Evolutionary conservation across 2,329 filamentous ascomycete species (phyloP), one percentile per base, ranked within the genome.

Genomic region (Botrytis porri): DNA sequence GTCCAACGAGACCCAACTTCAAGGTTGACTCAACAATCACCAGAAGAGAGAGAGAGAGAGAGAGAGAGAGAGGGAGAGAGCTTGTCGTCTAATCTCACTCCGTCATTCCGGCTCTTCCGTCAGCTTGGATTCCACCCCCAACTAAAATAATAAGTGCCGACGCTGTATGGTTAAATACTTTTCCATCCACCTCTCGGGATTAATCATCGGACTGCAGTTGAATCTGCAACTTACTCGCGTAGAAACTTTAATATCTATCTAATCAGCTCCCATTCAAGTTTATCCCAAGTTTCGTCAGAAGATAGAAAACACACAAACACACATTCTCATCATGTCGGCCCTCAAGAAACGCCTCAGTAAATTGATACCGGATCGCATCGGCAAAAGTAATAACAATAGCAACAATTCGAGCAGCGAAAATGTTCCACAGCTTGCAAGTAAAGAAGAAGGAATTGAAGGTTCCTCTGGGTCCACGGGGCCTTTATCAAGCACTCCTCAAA

Each of bases 301-400:
- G 54, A 14, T 14, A 18, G 25, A 54, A 54, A 16, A 54, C n/a
- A 32, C 35, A 71, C 37, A 8, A 32, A 63, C 9, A 43, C 41
- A 43, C 3, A n/a, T 32, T 37, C 16, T 48, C 70, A 77, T 71
- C 25, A 80, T 80, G 79, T 78, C 77, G 48, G 77, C 79, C 73
- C 57, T 80, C 64, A 79, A 77, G 76, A 80, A 79, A 61, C 76
- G 75, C 16, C 75, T 80, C 66, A 73, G 65, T 60, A 80, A 78
- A 71, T 62, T 80, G 37, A 77, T 75, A 73, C 74, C 75, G 1
- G 57, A 77, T 65, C 69, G 39, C 51, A 45, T 51, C 1, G 69
- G 73, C 4, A 66, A 57, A 39, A 70, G n/a, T 18, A 54, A 73
- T n/a, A 64, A 51, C 12, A 73, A 70, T 32, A 65, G 64, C n/a